Conservation (phyloP, 345 rosid species). For the Clarkia xantiana region DNA sequence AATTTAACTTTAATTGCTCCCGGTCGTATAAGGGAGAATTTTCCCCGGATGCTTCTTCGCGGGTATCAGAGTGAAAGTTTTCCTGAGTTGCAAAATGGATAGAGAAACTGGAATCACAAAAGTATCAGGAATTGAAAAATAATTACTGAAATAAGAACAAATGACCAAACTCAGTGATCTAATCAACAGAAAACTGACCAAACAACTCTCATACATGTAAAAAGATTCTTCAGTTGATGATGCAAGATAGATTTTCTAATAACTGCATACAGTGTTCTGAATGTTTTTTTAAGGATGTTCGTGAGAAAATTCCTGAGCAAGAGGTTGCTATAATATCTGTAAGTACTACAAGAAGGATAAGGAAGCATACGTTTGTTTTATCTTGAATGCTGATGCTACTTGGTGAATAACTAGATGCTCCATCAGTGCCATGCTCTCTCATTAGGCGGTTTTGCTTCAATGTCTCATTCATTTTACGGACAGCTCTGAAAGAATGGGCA, state of each 20-base stretch:
- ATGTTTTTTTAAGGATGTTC: too few relatives aligned
- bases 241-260: too few relatives aligned
- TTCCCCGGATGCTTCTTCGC: constrained; percentile 42
- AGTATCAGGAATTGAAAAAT: neutral
- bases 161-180: neutral
- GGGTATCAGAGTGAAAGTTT: constrained; percentile 46
- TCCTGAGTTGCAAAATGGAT: constrained; percentile 24
- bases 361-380: constrained; percentile 48
- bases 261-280: too few relatives aligned
- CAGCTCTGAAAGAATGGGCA: constrained; percentile 50
- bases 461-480: constrained; percentile 87
- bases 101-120: neutral
- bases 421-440: constrained; percentile 40
- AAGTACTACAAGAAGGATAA: neutral
- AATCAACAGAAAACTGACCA: too few relatives aligned
- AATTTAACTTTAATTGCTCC: constrained; percentile 37
- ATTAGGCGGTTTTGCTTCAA: constrained; percentile 81
- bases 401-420: constrained; percentile 32
- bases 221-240: too few relatives aligned
- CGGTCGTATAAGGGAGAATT: constrained; percentile 46
- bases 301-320: too few relatives aligned
- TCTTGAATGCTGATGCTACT: constrained; percentile 26
- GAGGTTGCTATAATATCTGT: too few relatives aligned
- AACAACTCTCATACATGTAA: too few relatives aligned
- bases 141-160: neutral